Base-by-base conservation (phyloP, 805 yeast genomes). In the Starmerella stigmatis region DNA sequence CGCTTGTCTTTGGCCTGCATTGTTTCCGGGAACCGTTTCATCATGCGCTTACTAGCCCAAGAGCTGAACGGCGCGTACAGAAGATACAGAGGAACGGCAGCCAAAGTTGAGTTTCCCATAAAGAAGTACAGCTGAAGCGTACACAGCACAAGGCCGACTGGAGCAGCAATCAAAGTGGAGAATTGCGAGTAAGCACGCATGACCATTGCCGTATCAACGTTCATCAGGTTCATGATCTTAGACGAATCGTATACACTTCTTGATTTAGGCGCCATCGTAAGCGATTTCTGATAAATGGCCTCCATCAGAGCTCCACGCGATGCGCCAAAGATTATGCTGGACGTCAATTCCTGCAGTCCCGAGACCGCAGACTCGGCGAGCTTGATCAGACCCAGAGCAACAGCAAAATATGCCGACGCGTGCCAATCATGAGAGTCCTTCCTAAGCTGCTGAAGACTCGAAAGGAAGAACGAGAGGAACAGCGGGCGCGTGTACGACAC, bases 221-320 rank as follows among this genome's bases (percentile, higher is more conserved):
- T 79, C 94, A 88, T 81, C 58, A 88, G 69, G 60, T 86, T 88
- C 52, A 86, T 96, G 57, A 88, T 82, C 61, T 85, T 94, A 59
- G 96, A 95, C 4, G 94, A 80, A 32, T 82, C 76, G 41, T 82
- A 77, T 17, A 70, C 69, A 32, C 70, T 69, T 50, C 79, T 72
- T 6, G 84, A 72, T 33, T 74, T 76, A 5, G 78, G 73, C 1
- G 89, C 75, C 19, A 86, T 62, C 16, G 60, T 66, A 50, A 86
- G 65, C 0, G 92, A 71, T 60, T 86, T 86, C 41, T 75, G 73
- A 59, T 81, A 86, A 89, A 70, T 88, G 86, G 1, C 96, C 31
- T 39, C 21, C 42, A 44, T 31, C 16, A 48, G 22, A 3, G 51
- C 42, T 6, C 41, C 5, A 7, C 53, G 44, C 16, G 46, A 29